Evolutionary conservation across 192 early-diverging fungal genomes (phyloP).

Genomic region (Coemansia guatemalensis): DNA sequence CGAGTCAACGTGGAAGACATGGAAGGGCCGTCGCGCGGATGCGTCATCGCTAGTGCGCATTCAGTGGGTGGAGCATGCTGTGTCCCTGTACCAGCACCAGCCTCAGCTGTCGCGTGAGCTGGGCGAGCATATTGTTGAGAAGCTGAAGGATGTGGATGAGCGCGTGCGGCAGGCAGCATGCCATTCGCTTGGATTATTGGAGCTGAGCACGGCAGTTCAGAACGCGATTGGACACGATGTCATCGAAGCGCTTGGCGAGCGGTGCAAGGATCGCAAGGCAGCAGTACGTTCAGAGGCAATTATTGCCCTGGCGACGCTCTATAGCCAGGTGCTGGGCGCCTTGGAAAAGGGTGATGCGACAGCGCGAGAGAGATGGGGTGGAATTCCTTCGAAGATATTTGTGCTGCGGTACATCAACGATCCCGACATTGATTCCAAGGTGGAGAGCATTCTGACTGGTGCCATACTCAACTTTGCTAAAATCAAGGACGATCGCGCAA

Average conservation of each 20-base stretch:
- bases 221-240: conserved; percentile 59
- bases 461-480: conserved; percentile 47
- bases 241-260: conserved; percentile 62
- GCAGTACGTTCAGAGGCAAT: conserved; percentile 77
- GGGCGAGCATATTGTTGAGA: conserved; percentile 62
- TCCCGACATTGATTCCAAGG: conserved; percentile 63
- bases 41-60: conserved; percentile 68
- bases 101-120: conserved; percentile 69
- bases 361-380: conserved; percentile 66
- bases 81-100: conserved; percentile 68
- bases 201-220: conserved; percentile 58
- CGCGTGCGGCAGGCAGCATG: conserved; percentile 80
- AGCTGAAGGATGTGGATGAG: conserved; percentile 88
- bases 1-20: conserved; percentile 79
- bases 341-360: conserved; percentile 65
- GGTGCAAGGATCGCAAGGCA: conserved; percentile 90
- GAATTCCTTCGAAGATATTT: conserved; percentile 82
- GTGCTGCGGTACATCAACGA: conserved; percentile 87
- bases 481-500: conserved; percentile 45
- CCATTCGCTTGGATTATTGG: conserved; percentile 66
- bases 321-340: conserved; percentile 68
- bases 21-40: conserved; percentile 78
- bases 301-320: conserved; percentile 67
- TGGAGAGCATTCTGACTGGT: conserved; percentile 44
- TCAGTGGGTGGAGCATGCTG: conserved; percentile 69